Evolutionary conservation across 1,284 basidiomycete species (phyloP).

Genomic region (Leccinum subfulvum): DNA sequence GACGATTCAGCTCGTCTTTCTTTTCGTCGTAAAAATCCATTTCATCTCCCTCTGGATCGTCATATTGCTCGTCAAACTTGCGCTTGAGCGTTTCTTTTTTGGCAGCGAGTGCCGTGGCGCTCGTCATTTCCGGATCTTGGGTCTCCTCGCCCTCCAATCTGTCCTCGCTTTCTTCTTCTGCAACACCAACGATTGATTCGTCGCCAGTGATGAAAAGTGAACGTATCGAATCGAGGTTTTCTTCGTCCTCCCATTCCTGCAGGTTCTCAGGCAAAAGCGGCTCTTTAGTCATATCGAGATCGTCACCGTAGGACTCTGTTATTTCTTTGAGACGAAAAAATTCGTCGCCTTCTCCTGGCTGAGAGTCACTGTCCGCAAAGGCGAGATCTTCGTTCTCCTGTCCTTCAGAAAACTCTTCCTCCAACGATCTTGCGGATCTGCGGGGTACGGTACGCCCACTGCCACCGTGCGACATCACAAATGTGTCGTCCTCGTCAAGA

Average conservation of each 20-base stretch:
- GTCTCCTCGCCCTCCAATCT: conserved; percentile 43
- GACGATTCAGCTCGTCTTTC: conserved; percentile 89
- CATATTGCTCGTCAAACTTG: conserved; percentile 97
- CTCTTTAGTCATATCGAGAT: conserved; percentile 74
- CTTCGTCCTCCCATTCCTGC: conserved; percentile 82
- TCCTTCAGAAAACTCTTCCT: conserved; percentile 34
- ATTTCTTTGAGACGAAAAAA: conserved; percentile 68
- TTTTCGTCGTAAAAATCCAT: conserved; percentile 88
- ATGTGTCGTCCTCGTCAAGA: background rate
- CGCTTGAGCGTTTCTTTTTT: conserved; percentile 93
- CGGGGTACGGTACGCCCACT: conserved; percentile 51
- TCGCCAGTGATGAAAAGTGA: conserved; percentile 89
- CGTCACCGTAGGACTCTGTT: conserved; percentile 46
- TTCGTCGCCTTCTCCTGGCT: conserved; percentile 62
- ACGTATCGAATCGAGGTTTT: conserved; percentile 82
- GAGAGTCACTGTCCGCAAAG: conserved; percentile 82
- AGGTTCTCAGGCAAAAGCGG: conserved; percentile 48
- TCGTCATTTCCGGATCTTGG: conserved; percentile 38
- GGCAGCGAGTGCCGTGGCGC: conserved; percentile 63
- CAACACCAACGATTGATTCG: conserved; percentile 32
- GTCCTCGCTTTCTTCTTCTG: conserved; percentile 40
- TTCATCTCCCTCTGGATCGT: conserved; percentile 78
- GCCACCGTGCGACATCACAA: conserved; percentile 33
- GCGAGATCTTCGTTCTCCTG: conserved; percentile 48
- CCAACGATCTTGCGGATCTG: conserved; percentile 41